phyloP scores from a whole-genome alignment of 306 rosid species.

The Benincasa hispida region DNA sequence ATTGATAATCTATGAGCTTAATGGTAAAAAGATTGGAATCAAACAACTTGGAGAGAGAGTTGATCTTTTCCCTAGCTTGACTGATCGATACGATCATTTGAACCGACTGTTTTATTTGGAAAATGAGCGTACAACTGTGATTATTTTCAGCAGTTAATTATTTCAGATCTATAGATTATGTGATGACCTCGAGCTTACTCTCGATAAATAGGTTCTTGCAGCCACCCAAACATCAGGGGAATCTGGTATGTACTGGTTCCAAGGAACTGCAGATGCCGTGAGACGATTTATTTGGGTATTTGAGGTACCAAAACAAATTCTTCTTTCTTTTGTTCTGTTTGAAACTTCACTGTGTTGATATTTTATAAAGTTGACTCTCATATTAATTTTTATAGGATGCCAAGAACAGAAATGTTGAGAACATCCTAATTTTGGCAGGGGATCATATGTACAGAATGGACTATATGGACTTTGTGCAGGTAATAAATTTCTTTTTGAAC shows the following conservation, averaged over 20 bases:
- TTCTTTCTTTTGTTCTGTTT: background rate
- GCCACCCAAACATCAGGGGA: slow-evolving; percentile 45
- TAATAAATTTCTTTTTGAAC: slow-evolving; percentile 10
- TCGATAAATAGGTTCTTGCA: slow-evolving; percentile 23
- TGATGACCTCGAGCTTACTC: background rate
- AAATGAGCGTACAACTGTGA: background rate
- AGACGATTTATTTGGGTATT: slow-evolving; percentile 40
- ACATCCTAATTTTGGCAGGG: slow-evolving; percentile 70
- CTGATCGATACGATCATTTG: background rate
- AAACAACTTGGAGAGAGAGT: background rate
- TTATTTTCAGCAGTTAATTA: background rate
- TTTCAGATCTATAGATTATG: background rate
- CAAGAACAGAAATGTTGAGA: slow-evolving; percentile 61
- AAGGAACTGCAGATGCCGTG: slow-evolving; percentile 53
- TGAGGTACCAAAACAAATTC: slow-evolving; percentile 21
- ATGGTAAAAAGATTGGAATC: background rate
- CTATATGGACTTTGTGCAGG: slow-evolving; percentile 89
- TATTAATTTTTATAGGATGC: slow-evolving; percentile 50
- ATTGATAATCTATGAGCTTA: background rate
- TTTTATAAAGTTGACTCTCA: background rate
- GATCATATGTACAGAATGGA: slow-evolving; percentile 96
- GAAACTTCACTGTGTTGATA: background rate
- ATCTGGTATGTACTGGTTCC: slow-evolving; percentile 44
- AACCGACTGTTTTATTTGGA: background rate
- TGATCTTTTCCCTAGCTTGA: background rate